Conservation (phyloP, 2,329 filamentous ascomycete species). For the Colletotrichum melonis region DNA sequence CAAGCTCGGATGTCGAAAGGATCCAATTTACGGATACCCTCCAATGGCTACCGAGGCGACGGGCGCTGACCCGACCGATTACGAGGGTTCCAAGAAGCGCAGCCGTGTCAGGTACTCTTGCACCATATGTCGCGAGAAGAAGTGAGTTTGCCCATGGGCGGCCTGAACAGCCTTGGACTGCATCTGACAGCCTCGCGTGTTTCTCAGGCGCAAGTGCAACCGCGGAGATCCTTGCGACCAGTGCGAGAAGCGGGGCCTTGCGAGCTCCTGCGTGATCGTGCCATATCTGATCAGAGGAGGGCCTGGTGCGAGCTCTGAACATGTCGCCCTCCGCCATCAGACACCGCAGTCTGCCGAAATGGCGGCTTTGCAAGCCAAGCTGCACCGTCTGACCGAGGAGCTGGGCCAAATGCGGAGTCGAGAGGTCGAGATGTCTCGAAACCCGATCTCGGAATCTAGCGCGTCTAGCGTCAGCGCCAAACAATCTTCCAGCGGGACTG, state of each 20-base stretch:
- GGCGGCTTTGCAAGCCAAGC: not conserved
- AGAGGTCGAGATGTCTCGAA: slow-evolving; percentile 4
- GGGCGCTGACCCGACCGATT: slow-evolving; percentile 53
- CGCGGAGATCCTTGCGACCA: slow-evolving; percentile 46
- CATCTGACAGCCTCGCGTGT: not conserved
- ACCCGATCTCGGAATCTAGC: slow-evolving; percentile 2
- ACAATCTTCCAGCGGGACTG: not conserved
- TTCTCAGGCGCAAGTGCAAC: slow-evolving; percentile 46
- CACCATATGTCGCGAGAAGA: slow-evolving; percentile 47
- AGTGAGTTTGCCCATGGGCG: slow-evolving; percentile 37
- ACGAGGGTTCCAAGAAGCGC: slow-evolving; percentile 41
- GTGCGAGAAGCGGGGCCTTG: slow-evolving; percentile 45
- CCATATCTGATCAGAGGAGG: slow-evolving; percentile 39
- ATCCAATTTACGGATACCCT: not conserved
- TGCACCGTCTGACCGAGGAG: not conserved
- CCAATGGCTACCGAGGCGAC: slow-evolving; percentile 9
- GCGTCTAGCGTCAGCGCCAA: slow-evolving; percentile 8
- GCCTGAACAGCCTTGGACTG: not conserved
- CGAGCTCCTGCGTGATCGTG: slow-evolving; percentile 40
- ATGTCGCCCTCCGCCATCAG: slow-evolving; percentile 8
- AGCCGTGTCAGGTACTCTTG: slow-evolving; percentile 47
- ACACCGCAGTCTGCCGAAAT: not conserved
- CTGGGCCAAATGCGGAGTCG: not conserved
- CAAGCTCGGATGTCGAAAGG: not conserved
- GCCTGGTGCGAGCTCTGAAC: slow-evolving; percentile 33